A percentile compares a stretch with the other conserved stretches of the same genome.
phyloP scores from a whole-genome alignment of 129 eudicot species.

The Helianthus tuberosus region DNA sequence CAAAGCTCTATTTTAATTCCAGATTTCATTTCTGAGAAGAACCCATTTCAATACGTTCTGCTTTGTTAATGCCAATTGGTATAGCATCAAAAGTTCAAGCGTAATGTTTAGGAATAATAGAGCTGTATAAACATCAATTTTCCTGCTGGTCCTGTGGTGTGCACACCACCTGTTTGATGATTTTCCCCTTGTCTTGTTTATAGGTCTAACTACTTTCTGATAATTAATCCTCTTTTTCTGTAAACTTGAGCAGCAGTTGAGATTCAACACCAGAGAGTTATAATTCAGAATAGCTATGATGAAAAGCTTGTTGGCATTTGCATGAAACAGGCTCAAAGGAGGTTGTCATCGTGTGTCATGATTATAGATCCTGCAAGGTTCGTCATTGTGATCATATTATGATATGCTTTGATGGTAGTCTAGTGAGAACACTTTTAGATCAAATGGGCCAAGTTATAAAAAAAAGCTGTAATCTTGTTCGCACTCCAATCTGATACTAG shows the following conservation, averaged over 20 bases:
- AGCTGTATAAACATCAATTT: background rate
- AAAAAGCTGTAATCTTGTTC: background rate
- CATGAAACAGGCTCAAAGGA: conserved; percentile 76
- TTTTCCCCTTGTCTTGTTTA: background rate
- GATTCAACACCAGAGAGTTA: conserved; percentile 39
- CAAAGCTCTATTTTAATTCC: background rate
- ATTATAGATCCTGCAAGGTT: conserved; percentile 75
- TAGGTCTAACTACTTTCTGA: background rate
- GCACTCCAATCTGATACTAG: no score
- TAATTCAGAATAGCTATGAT: conserved; percentile 44
- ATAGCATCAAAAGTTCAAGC: conserved; percentile 4
- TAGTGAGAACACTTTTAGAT: background rate
- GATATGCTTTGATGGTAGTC: background rate
- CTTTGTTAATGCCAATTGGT: background rate
- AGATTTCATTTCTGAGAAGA: background rate
- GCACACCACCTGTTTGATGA: conserved; percentile 10
- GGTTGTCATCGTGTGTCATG: conserved; percentile 72
- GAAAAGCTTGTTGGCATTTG: conserved; percentile 77
- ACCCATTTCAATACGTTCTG: background rate
- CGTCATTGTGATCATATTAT: no score
- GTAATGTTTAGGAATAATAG: no score
- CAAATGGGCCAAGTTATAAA: background rate
- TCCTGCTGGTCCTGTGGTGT: no score
- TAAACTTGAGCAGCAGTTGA: conserved; percentile 23
- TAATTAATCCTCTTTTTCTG: background rate